Conservation (phyloP, 2,329 filamentous ascomycete species). For the Rhinocladiella similis region DNA sequence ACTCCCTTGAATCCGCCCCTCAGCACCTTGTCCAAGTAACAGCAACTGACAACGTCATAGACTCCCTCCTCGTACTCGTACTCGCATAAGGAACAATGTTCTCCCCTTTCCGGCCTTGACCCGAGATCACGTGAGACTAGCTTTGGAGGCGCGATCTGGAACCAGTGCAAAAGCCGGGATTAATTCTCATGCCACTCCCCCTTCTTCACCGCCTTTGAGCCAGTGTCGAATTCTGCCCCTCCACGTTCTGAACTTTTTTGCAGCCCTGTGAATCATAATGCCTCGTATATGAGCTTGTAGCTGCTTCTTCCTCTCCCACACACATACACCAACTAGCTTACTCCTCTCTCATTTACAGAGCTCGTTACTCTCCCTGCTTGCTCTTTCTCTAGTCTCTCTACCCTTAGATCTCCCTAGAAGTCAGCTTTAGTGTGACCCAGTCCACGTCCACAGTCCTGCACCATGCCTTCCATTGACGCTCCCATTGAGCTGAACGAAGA, state of each 20-base stretch:
- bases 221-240: neutral
- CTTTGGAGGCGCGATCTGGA: too few relatives aligned
- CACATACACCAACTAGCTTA: neutral
- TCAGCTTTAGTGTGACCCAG: neutral
- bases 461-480: constrained; percentile 25
- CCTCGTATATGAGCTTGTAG: neutral
- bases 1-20: neutral
- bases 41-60: neutral
- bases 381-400: constrained; percentile 33
- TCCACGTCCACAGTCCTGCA: constrained; percentile 52
- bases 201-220: neutral
- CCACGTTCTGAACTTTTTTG: constrained; percentile 11
- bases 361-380: neutral
- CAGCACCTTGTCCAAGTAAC: too few relatives aligned
- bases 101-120: too few relatives aligned
- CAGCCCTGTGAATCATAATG: constrained; percentile 10
- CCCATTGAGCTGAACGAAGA: constrained; percentile 27
- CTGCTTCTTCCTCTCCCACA: neutral
- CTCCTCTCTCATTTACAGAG: neutral
- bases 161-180: too few relatives aligned
- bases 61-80: too few relatives aligned
- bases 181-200: too few relatives aligned
- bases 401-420: constrained; percentile 39
- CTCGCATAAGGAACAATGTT: too few relatives aligned
- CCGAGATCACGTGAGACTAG: too few relatives aligned